Evolutionary conservation across 2,329 filamentous ascomycete genomes (phyloP).

Genomic region (Leptographium radiaticola): DNA sequence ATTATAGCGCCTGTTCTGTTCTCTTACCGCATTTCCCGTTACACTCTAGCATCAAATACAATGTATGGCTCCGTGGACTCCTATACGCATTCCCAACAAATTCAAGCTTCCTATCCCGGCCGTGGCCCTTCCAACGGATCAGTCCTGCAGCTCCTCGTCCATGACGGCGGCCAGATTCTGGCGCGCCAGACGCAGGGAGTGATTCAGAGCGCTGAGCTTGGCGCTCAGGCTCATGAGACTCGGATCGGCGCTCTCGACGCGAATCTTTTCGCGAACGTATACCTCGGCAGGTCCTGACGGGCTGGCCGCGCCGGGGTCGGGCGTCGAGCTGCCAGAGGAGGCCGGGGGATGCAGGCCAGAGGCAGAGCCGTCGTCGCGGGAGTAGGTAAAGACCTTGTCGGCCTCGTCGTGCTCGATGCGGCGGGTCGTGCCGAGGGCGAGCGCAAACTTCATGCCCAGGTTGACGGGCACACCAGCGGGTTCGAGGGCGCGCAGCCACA

Average conservation of each 20-base stretch:
- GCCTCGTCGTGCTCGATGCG: slow-evolving; percentile 67
- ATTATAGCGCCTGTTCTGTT: background rate
- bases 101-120: no score
- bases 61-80: no score
- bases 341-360: slow-evolving; percentile 3
- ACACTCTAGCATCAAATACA: no score
- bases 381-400: slow-evolving; percentile 59
- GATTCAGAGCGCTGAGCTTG: slow-evolving; percentile 66
- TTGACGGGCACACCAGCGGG: slow-evolving; percentile 48
- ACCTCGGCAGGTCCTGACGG: slow-evolving; percentile 51
- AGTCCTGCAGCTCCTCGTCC: slow-evolving; percentile 38
- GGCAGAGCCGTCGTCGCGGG: slow-evolving; percentile 16
- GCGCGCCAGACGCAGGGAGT: slow-evolving; percentile 57
- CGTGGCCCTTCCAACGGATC: background rate
- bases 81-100: no score
- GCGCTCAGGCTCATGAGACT: slow-evolving; percentile 71
- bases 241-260: slow-evolving; percentile 81
- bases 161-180: slow-evolving; percentile 67
- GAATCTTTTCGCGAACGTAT: slow-evolving; percentile 76
- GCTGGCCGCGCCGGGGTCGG: slow-evolving; percentile 10
- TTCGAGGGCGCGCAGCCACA: slow-evolving; percentile 58
- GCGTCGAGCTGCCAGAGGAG: background rate
- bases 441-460: slow-evolving; percentile 53
- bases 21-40: background rate
- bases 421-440: slow-evolving; percentile 52